Evolutionary conservation across 257 asterid genomes (phyloP), one percentile per base, ranked within the genome.

Genomic region (Solanum medicagineum): DNA sequence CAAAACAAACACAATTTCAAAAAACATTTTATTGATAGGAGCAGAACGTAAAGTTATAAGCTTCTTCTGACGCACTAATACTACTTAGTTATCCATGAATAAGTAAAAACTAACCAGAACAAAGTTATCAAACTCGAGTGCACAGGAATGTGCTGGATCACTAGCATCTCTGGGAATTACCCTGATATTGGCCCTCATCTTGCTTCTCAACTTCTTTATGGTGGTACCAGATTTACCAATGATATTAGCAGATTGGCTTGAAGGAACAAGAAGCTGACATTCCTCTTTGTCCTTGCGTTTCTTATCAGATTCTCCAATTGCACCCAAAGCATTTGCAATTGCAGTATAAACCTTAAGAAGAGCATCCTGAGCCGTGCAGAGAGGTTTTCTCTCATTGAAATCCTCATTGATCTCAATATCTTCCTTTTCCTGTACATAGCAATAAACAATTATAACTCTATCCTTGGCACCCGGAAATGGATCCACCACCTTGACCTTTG

Each of bases 321-420:
- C 68, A 65, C 91, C 87, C 86, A 93, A 90, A 69, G 98, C 95
- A 90, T 93, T 92, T 63, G 94, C 90, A 84, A 95, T 96, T 17
- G 98, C 97, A 13, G 90, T 90, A 44, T 96, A 97, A 84, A 94
- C 93, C 91, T 84, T 94, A 49, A 96, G 92, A 62, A 96, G 94
- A 1, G 99, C 99, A 77, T 95, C 97, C 86, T 96, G 99, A 7
- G 99, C 99, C 47, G 97, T 87, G 88, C 98, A 95, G 65, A 93
- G 91, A 51, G 96, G 95, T 77, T 85, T 87, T 16, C 80, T 86
- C 68, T 90, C 93, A 66, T 88, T 88, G 84, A 92, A 95, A 73
- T 96, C 99, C 13, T 81, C 94, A 11, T 94, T 97, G 53, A 92
- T 82, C 81, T 96, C 97, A 8, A 96, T 75, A 15, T 94, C 97